Base-by-base conservation (phyloP, 2,329 filamentous ascomycete genomes). In the Thelonectria discophora region DNA sequence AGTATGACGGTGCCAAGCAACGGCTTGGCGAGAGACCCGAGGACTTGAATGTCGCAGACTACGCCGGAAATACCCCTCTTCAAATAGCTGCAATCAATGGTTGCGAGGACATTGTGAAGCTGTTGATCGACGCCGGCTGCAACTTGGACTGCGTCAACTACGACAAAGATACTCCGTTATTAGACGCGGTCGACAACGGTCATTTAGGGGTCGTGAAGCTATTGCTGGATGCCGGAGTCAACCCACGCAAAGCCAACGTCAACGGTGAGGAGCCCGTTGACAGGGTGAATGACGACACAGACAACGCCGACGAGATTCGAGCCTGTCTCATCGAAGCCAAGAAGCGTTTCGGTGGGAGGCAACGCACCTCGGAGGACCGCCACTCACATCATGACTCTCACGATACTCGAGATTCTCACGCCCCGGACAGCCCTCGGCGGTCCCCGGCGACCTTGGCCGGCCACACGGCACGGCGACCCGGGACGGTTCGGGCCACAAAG, bases 141-240 rank as follows among this genome's bases (percentile, higher is more conserved):
- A 90, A 92, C 57, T 84, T 95, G 47, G 91, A 97, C 72, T 94
- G 86, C 71, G 81, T 89, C 60, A 89, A 90, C 70, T 89, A 92
- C 70, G 90, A 93, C 70, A 93, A 92, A 72, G 95, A 99, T 72
- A 98, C 95, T 0, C 95, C 95, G 27, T 84, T 99, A 37, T 90
- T 99, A 55, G 95, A 99, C 80, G 95, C 95, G 5, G 93, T 98
- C 27, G 95, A 98, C 69, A 99, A 99, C 72, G 92, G 92, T 1
- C 94, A 99, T 73, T 76, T 97, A 8, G 91, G 91, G 17, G 94
- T 98, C 4, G 91, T 99, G 43, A 92, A 88, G 71, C 82, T 97
- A 10, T 81, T 99, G 34, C 82, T 99, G 2, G 87, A 90, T 57
- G 90, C 94, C 58, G 94, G 94, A 11, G 94, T 97, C 12, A 96